These are phyloP conservation scores for Polytolypa hystricis DNA, from an alignment of 2,329 filamentous ascomycete genomes.

Conservation along the genomic window DNA sequence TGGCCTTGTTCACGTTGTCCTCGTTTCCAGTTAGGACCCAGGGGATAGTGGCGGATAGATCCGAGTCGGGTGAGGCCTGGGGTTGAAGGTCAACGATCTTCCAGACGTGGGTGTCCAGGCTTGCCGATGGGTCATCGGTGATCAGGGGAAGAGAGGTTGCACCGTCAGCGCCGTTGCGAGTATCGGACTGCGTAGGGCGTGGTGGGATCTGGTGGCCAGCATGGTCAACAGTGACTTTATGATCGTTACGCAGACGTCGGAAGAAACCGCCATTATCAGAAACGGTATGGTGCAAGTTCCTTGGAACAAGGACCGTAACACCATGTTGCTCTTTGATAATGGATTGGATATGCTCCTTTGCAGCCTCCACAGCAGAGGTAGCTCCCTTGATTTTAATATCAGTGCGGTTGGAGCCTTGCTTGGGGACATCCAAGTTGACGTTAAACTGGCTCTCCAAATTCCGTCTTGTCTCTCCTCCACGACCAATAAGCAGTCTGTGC, in stretches of 20 bases:
- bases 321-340: conserved; percentile 78
- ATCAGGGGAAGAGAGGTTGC: conserved; percentile 66
- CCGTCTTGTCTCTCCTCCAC: conserved; percentile 77
- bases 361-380: conserved; percentile 66
- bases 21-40: conserved; percentile 76
- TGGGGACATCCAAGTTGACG: conserved; percentile 80
- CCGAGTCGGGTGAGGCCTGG: conserved; percentile 15
- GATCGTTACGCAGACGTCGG: conserved; percentile 74
- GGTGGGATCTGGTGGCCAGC: conserved; percentile 65
- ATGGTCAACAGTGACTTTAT: conserved; percentile 85
- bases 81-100: conserved; percentile 53
- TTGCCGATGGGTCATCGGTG: conserved; percentile 64
- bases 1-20: conserved; percentile 74
- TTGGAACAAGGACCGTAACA: conserved; percentile 75
- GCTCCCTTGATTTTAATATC: conserved; percentile 77
- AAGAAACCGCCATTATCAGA: conserved; percentile 83
- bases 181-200: conserved; percentile 47
- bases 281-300: conserved; percentile 70
- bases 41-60: conserved; percentile 42
- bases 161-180: conserved; percentile 45
- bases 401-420: conserved; percentile 73
- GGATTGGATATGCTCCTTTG: conserved; percentile 68
- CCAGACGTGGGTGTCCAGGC: conserved; percentile 67
- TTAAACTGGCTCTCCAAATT: conserved; percentile 77
- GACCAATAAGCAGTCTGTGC: conserved; percentile 83